A percentile compares a stretch with the other conserved stretches of the same genome.
Evolutionary conservation across 805 yeast species (phyloP).

Genomic region (Candida methanosorbosa): DNA sequence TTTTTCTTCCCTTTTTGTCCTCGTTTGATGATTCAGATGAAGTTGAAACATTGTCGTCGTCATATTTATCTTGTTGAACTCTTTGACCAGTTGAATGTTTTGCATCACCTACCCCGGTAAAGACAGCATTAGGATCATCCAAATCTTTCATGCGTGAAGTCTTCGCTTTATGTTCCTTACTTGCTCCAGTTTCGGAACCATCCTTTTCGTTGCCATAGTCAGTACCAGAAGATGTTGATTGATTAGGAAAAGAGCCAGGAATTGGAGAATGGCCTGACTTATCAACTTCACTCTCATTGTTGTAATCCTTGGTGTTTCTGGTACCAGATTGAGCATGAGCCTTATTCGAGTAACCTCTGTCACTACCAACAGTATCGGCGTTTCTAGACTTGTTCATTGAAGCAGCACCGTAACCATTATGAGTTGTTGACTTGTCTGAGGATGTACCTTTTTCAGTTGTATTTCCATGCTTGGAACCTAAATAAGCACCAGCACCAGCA

Average conservation of each 20-base stretch:
- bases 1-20: not conserved
- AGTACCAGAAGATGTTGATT: not conserved
- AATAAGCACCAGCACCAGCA: not conserved
- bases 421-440: no score
- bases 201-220: not conserved
- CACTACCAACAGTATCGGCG: not conserved
- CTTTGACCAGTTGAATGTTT: conserved; percentile 1
- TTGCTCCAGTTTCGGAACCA: conserved; percentile 2
- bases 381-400: not conserved
- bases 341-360: no score
- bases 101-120: conserved; percentile 1
- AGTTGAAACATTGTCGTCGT: not conserved
- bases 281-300: not conserved
- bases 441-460: no score
- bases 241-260: not conserved
- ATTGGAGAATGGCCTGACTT: not conserved
- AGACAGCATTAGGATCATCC: conserved; percentile 1
- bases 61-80: not conserved
- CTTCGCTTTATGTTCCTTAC: not conserved
- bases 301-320: not conserved
- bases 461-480: not conserved
- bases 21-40: not conserved
- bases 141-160: not conserved
- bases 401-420: not conserved
- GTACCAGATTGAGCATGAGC: no score